These are phyloP conservation scores for Cadophora malorum DNA, from an alignment of 2,329 filamentous ascomycete genomes.

Conservation along the genomic window DNA sequence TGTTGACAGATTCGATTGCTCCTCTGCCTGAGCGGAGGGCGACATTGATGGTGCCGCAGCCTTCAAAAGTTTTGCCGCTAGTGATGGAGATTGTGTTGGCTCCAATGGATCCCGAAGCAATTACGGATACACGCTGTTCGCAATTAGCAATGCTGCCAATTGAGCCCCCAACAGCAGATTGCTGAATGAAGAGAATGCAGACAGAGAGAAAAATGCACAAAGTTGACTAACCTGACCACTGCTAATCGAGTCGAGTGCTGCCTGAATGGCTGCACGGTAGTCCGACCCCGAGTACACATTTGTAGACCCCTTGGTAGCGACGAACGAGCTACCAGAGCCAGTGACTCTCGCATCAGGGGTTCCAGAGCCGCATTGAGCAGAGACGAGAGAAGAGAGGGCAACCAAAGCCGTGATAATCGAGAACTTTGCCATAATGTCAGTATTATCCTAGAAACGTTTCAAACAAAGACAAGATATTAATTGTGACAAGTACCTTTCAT, in stretches of 20 bases:
- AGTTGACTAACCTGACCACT: constrained; percentile 2
- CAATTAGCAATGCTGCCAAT: neutral
- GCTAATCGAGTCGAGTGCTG: constrained; percentile 7
- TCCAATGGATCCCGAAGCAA: constrained; percentile 19
- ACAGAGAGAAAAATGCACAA: too few species aligned
- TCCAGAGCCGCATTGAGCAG: constrained; percentile 20
- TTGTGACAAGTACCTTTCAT: neutral
- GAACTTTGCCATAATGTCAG: constrained; percentile 8
- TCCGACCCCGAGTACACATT: constrained; percentile 13
- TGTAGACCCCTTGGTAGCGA: neutral
- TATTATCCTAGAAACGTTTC: neutral
- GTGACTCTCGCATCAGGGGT: constrained; percentile 12
- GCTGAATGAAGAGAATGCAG: neutral
- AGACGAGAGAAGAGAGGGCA: constrained; percentile 6
- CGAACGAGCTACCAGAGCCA: constrained; percentile 11
- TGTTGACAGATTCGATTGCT: constrained; percentile 17
- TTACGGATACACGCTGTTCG: constrained; percentile 11
- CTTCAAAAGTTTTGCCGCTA: constrained; percentile 22
- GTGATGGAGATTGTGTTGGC: constrained; percentile 3
- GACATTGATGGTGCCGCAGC: constrained; percentile 21
- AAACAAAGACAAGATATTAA: neutral
- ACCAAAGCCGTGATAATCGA: neutral
- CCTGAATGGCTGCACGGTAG: constrained; percentile 16
- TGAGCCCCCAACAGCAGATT: neutral
- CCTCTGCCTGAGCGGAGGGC: neutral